phyloP scores from a whole-genome alignment of 2,329 filamentous ascomycete species.

The Paecilomyces formosus region DNA sequence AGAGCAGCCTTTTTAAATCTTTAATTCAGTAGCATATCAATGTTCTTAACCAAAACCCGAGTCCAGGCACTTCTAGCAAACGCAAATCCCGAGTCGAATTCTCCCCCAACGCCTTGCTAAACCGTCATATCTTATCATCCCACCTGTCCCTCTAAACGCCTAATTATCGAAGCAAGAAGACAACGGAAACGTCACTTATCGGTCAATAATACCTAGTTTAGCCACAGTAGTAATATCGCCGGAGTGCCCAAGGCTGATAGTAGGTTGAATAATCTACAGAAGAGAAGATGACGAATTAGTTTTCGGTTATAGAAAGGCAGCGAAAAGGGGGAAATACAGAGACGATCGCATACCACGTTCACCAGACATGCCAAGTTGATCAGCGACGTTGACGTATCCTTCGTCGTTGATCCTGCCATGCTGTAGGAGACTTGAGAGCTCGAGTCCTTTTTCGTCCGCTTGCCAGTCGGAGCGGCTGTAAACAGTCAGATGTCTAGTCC shows the following conservation, averaged over 20 bases:
- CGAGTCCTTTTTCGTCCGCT: constrained; percentile 18
- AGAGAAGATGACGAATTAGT: constrained; percentile 2
- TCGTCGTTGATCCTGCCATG: constrained; percentile 22
- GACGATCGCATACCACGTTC: constrained; percentile 27
- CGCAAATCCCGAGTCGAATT: not conserved
- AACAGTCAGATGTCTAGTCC: not conserved
- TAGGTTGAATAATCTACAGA: constrained; percentile 34
- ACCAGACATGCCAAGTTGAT: constrained; percentile 32
- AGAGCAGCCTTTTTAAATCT: not conserved
- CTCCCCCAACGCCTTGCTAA: not conserved
- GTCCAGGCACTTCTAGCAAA: not conserved
- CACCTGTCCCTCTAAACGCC: not conserved
- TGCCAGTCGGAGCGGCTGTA: constrained; percentile 36
- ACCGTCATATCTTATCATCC: not conserved
- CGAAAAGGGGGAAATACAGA: constrained; percentile 9
- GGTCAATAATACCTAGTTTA: not conserved
- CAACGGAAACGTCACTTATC: not conserved
- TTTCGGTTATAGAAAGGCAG: not conserved
- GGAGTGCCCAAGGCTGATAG: constrained; percentile 29
- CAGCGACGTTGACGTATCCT: constrained; percentile 40
- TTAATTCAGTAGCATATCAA: not conserved
- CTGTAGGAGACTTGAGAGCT: constrained; percentile 23
- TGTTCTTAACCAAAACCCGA: not conserved
- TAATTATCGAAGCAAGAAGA: not conserved
- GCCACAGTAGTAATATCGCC: constrained; percentile 3